Base-by-base conservation (phyloP, 2,329 filamentous ascomycete species). In the Ophiostoma sp. region DNA sequence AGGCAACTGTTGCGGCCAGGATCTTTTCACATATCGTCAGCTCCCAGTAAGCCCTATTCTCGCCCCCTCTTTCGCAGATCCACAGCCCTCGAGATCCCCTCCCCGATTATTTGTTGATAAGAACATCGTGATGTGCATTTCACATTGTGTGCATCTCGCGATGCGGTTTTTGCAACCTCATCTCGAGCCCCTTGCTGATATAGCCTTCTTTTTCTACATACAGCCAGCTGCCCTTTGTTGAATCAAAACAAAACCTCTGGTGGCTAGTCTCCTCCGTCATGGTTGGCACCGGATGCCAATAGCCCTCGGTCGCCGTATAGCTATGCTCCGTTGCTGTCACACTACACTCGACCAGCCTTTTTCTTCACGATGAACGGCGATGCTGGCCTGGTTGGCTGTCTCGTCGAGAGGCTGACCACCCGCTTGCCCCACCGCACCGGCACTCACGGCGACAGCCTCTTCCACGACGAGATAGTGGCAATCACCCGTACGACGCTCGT, bases 371-470 rank as follows among this genome's bases (percentile, higher is more conserved):
- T 90, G 88, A 89, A 87, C 80, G 85, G 85, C 80, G 87, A 90
- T 81, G 85, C 86, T 79, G 85, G 85, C 81, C 84, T 90, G 78
- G 87, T 90, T 78, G 84, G 85, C 82, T 88, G 86, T 80, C 85
- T 90, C 77, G 88, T 90, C 79, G 88, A 90, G 80, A 87, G 88
- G 81, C 84, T 90, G 77, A 86, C 87, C 75, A 88, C 87, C 75
- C 87, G 88, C 84, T 86, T 91, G 72, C 89, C 89, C 72, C 88
- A 91, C 82, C 86, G 88, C 76, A 90, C 88, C 72, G 89, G 89
- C 78, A 87, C 85, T 74, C 84, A 85, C 74, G 83, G 84, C 76
- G 85, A 87, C 77, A 86, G 88, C 76, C 85, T 90, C 75, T 82
- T 84, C 73, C 86, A 88, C 78, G 90, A 92, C 81, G 88, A 90